These are phyloP conservation scores for Beauveria pseudobassiana DNA, from an alignment of 2,329 filamentous ascomycete genomes.

Conservation along the genomic window DNA sequence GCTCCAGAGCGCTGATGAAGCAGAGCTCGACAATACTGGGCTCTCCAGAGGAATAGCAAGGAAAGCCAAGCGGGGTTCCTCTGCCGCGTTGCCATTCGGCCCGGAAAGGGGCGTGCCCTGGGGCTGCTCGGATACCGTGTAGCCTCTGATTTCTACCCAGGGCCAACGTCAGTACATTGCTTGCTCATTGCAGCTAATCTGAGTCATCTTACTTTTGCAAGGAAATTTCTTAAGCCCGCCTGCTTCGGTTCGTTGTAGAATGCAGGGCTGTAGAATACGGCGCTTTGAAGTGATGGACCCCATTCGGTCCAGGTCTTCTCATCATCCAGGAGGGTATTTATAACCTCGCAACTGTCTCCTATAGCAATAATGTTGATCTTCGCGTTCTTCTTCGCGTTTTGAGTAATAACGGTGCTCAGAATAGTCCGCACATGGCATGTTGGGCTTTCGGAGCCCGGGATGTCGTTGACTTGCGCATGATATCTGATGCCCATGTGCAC, in stretches of 20 bases:
- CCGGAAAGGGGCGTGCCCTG: constrained; percentile 47
- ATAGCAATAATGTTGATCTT: constrained; percentile 65
- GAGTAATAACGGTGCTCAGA: constrained; percentile 54
- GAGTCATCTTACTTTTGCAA: constrained; percentile 37
- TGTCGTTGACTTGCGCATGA: constrained; percentile 48
- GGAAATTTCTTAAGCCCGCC: constrained; percentile 38
- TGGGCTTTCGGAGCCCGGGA: constrained; percentile 51
- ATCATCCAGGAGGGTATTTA: constrained; percentile 51
- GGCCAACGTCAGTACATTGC: constrained; percentile 10
- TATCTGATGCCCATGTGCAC: constrained; percentile 50
- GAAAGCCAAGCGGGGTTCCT: constrained; percentile 47
- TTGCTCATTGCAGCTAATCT: constrained; percentile 17
- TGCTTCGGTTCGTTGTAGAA: constrained; percentile 28
- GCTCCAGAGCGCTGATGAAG: constrained; percentile 45
- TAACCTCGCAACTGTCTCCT: constrained; percentile 54
- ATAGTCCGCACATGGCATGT: constrained; percentile 58
- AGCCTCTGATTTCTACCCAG: constrained; percentile 49
- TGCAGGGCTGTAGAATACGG: constrained; percentile 43
- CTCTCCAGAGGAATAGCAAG: constrained; percentile 63
- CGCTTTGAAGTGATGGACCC: constrained; percentile 35
- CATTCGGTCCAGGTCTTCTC: constrained; percentile 43
- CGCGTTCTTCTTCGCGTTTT: constrained; percentile 39
- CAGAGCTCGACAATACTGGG: constrained; percentile 51
- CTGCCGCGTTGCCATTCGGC: constrained; percentile 38
- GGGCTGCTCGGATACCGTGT: constrained; percentile 45